Percentiles rank a stretch among this genome's conserved stretches.
Evolutionary conservation across 2,329 filamentous ascomycete species (phyloP).

Genomic region (Stromatinia cepivora): DNA sequence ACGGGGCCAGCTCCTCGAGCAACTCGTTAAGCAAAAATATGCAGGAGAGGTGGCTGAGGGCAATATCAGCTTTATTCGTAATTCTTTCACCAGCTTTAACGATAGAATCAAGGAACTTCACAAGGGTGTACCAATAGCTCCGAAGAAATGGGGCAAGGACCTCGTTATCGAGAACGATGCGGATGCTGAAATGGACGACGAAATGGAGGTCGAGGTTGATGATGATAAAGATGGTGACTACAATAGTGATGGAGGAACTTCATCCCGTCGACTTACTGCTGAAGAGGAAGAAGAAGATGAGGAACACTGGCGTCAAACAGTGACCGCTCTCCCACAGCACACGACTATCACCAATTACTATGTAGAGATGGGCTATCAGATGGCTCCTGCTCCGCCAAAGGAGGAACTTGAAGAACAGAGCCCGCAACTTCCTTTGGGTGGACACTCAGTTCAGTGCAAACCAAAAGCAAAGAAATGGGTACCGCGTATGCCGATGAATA

Average conservation of each 20-base stretch:
- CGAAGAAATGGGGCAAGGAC: background rate
- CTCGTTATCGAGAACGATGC: no score
- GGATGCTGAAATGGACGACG: background rate
- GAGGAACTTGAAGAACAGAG: background rate
- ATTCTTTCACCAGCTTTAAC: background rate
- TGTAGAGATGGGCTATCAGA: conserved; percentile 10
- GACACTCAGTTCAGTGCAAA: background rate
- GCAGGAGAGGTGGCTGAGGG: background rate
- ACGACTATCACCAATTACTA: background rate
- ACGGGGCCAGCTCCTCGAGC: background rate
- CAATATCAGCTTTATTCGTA: background rate
- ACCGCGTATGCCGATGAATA: background rate
- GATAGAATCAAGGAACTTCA: background rate
- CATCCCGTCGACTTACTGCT: background rate
- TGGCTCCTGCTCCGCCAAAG: background rate
- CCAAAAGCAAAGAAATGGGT: background rate
- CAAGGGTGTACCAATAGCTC: background rate
- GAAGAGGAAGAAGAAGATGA: conserved; percentile 11
- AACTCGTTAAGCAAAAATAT: background rate
- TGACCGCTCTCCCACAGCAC: background rate
- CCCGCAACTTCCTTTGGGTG: background rate
- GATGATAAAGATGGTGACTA: background rate
- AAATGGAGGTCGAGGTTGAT: background rate
- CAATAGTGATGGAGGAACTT: background rate
- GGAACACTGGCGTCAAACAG: background rate